Conservation (phyloP, 176 grass and related monocot genomes). For the Oryza nivara region DNA sequence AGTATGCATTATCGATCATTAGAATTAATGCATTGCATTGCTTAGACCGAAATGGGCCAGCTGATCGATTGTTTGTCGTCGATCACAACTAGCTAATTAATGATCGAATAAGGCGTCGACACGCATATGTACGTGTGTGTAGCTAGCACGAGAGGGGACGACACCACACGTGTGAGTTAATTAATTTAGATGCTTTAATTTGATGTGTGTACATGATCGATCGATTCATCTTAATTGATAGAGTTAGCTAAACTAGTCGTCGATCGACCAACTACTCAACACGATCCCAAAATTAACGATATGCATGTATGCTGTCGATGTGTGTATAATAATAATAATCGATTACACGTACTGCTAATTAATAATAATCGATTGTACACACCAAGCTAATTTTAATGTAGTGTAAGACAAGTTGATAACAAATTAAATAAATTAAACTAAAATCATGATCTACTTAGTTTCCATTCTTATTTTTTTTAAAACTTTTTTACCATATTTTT, state of each 20-base stretch:
- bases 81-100: neutral
- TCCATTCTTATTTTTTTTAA: no score
- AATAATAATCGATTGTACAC: no score
- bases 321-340: neutral
- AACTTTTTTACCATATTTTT: no score
- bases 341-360: no score
- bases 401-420: neutral
- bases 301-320: neutral
- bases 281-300: neutral
- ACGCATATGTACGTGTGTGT: neutral
- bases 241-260: neutral
- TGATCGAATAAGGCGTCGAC: neutral
- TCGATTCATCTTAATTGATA: neutral
- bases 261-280: neutral
- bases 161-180: slow-evolving; percentile 26
- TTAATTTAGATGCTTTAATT: neutral
- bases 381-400: neutral
- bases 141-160: neutral
- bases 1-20: neutral
- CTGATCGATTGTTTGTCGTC: neutral
- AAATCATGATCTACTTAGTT: no score
- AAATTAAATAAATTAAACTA: no score
- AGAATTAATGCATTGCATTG: neutral
- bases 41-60: neutral
- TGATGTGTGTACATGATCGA: slow-evolving; percentile 5